These are phyloP conservation scores for Paramecium primaurelia DNA, from an alignment of 73 alveolate genomes.

Conservation along the genomic window DNA sequence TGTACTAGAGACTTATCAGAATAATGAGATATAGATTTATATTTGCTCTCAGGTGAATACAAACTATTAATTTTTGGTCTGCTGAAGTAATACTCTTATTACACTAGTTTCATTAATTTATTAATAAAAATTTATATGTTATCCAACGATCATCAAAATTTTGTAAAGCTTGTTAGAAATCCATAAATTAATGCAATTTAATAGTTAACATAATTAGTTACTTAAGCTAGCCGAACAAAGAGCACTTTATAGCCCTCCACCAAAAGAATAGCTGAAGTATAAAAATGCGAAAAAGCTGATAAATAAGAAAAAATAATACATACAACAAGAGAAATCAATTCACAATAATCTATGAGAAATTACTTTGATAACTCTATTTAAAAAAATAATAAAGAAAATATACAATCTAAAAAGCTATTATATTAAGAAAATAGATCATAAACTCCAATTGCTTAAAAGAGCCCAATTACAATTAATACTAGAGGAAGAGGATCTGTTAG, in stretches of 20 bases:
- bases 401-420: background rate
- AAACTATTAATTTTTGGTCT: background rate
- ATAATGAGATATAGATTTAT: conserved; percentile 6
- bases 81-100: conserved; percentile 9
- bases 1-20: background rate
- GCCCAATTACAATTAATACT: background rate
- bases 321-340: background rate
- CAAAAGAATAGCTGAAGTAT: background rate
- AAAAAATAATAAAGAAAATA: background rate
- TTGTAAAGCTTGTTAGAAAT: background rate
- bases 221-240: background rate
- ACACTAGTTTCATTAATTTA: background rate
- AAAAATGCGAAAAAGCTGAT: background rate
- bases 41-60: background rate
- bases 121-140: background rate
- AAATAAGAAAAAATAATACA: background rate
- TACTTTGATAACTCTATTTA: background rate
- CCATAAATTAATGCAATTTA: background rate
- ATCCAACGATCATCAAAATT: conserved; percentile 5
- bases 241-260: background rate
- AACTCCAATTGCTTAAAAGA: background rate
- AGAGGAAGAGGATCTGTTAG: conserved; percentile 54
- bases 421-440: background rate
- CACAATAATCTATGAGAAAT: background rate
- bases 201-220: background rate